A percentile compares a stretch with the other conserved stretches of the same genome.
phyloP scores from a whole-genome alignment of 2,329 filamentous ascomycete species.

The Penicillium expansum region DNA sequence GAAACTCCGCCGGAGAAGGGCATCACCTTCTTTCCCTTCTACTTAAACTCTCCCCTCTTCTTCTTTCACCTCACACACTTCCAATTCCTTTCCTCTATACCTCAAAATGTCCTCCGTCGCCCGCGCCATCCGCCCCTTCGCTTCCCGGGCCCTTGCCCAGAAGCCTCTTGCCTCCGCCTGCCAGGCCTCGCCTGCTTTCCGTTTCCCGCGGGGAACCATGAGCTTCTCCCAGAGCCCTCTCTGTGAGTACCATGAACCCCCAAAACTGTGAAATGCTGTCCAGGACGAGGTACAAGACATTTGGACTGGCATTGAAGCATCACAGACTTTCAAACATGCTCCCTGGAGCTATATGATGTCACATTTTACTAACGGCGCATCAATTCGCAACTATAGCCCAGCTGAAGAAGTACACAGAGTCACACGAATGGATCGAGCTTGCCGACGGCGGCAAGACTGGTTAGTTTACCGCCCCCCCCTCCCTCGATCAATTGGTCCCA shows the following conservation, averaged over 20 bases:
- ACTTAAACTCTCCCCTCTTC: conserved; percentile 29
- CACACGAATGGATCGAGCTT: conserved; percentile 97
- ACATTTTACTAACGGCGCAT: conserved; percentile 24
- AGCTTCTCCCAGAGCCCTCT: conserved; percentile 44
- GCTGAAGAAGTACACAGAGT: conserved; percentile 83
- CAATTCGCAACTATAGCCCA: conserved; percentile 34
- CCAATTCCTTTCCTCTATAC: conserved; percentile 5
- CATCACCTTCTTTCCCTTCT: conserved; percentile 23
- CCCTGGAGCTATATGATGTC: conserved; percentile 7
- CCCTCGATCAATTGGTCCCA: background rate
- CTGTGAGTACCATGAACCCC: conserved; percentile 28
- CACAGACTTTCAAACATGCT: background rate
- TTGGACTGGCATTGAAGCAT: conserved; percentile 10
- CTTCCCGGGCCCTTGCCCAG: conserved; percentile 38
- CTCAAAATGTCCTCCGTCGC: conserved; percentile 40
- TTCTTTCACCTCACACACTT: conserved; percentile 11
- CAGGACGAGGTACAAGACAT: background rate
- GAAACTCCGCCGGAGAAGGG: conserved; percentile 27
- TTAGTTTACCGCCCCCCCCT: conserved; percentile 9
- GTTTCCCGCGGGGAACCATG: conserved; percentile 45
- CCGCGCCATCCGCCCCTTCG: conserved; percentile 36
- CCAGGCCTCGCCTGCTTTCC: conserved; percentile 33
- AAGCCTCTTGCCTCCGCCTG: conserved; percentile 34
- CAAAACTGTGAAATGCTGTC: background rate
- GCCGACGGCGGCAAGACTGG: conserved; percentile 78